Evolutionary conservation across 2,329 filamentous ascomycete species (phyloP), one percentile per base, ranked within the genome.

Genomic region (Cadophora sp.): DNA sequence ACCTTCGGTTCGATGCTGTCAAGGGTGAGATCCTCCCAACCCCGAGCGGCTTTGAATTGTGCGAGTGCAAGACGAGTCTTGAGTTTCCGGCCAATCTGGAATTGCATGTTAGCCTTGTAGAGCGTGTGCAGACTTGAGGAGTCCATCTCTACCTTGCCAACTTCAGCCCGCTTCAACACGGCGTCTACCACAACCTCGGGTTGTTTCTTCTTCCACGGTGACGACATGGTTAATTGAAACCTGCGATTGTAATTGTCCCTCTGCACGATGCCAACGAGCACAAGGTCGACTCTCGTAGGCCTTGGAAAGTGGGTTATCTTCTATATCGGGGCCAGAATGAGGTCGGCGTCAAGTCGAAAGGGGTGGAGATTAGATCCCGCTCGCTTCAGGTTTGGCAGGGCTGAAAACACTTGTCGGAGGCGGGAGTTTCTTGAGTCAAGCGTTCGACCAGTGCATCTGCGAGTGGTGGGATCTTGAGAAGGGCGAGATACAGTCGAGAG

Each of bases 11-110:
- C 93, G 81, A 97, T 93, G 69, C 85, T 89, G 78, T 94, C 92
- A 76, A 96, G 87, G 70, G 91, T 92, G 78, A 97, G 86, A 79
- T 96, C 92, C 80, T 97, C 91, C 90, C 94, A 96, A 78, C 94
- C 94, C 82, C 97, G 91, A 81, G 96, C 94, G 73, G 96, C 94
- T 83, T 98, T 98, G 86, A 97, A 96, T 80, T 96, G 96, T 78
- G 96, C 96, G 71, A 98, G 88, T 67, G 96, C 95, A 68, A 99
- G 89, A 71, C 95, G 93, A 83, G 97, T 94, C 82, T 98, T 94
- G 64, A 99, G 85, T 76, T 91, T 92, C 78, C 95, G 87, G 74
- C 94, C 96, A 83, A 99, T 97, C 96, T 98, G 78, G 64, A 62
- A 53, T 59, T 33, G 36, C n/a, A 50, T 58, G 33, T 74, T 71